Base-by-base conservation (phyloP, 805 yeast species). In the Wickerhamomyces queroliae region DNA sequence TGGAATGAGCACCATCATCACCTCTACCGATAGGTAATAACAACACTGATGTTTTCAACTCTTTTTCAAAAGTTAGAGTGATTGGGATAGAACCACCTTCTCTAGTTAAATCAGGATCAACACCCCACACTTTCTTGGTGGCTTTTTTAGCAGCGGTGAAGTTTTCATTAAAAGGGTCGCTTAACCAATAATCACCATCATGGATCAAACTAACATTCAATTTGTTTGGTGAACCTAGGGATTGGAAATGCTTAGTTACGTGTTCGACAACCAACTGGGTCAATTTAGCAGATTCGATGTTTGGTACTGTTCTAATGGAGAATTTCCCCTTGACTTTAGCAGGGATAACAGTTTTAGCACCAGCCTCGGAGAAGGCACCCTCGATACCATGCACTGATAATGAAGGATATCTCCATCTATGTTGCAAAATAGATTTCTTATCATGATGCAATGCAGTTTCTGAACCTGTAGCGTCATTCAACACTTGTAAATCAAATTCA, bases 11-110 rank as follows among this genome's bases (percentile, higher is more conserved):
- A 54, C 99, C 99, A 59, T 93, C 99, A 62, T 93, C 97, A 51
- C 99, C 99, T 67, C 95, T 83, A 49, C 99, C 99, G 84, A 93
- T 85, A 47, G 99, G 99, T 53, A 93, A 76, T 56, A 93, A 72
- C 47, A 93, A 71, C 25, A 90, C 98, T 47, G 81, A 81, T 19
- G 95, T 85, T 53, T 85, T 80, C 56, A 93, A 74, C 59, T 79
- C 80, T 55, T 89, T 74, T 70, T 93, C 96, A 66, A 93, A 93
- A 26, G 96, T 83, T 50, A 93, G 66, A 18, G 99, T 91, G 62
- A 93, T 90, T 48, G 99, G 99, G 58, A 93, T 93, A 4, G 97
- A 90, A 28, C 99, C 99, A 56, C 99, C 99, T 69, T 93, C 99
- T 70, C 99, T 82, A 30, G 98, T 95, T 60, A 87, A 78, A 65